Percentiles rank a stretch among this genome's conserved stretches.
These are phyloP conservation scores for Euryodendron excelsum DNA, from an alignment of 148 eudicot genomes.

Conservation along the genomic window DNA sequence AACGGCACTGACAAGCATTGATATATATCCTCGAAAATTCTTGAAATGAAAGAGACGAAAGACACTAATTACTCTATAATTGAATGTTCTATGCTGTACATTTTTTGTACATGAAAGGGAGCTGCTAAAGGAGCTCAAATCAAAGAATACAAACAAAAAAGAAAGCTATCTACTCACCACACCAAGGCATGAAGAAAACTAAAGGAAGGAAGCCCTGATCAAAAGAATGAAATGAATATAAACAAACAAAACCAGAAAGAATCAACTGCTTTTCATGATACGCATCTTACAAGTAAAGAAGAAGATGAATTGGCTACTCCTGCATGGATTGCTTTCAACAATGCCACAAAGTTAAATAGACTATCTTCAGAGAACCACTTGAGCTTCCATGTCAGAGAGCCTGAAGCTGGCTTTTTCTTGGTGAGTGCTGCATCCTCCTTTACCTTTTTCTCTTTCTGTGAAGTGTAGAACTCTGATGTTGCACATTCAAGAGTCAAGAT, in stretches of 20 bases:
- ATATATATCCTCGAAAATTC: not conserved
- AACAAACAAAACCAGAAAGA: not conserved
- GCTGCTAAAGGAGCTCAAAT: not conserved
- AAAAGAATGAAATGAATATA: slow-evolving; percentile 40
- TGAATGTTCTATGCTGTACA: slow-evolving; percentile 9
- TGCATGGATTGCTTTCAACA: slow-evolving; percentile 57
- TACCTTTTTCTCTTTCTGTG: slow-evolving; percentile 18
- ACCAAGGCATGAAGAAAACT: not conserved
- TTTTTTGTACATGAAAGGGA: not conserved
- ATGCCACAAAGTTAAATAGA: slow-evolving; percentile 47
- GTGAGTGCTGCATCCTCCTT: slow-evolving; percentile 17
- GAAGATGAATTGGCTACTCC: slow-evolving; percentile 28
- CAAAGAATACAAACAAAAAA: not conserved
- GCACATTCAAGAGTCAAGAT: slow-evolving; percentile 33
- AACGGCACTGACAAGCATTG: no score
- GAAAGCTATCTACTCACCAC: slow-evolving; percentile 10
- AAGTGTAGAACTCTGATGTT: slow-evolving; percentile 22
- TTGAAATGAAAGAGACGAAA: not conserved
- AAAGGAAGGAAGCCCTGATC: slow-evolving; percentile 10
- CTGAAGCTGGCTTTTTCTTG: slow-evolving; percentile 10
- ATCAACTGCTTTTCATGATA: slow-evolving; percentile 18
- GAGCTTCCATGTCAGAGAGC: slow-evolving; percentile 48
- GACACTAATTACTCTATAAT: not conserved
- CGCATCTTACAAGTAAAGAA: slow-evolving; percentile 29
- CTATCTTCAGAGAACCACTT: slow-evolving; percentile 52